Evolutionary conservation across 2,329 filamentous ascomycete species (phyloP), one percentile per base, ranked within the genome.

Genomic region (Escovopsis sp.): DNA sequence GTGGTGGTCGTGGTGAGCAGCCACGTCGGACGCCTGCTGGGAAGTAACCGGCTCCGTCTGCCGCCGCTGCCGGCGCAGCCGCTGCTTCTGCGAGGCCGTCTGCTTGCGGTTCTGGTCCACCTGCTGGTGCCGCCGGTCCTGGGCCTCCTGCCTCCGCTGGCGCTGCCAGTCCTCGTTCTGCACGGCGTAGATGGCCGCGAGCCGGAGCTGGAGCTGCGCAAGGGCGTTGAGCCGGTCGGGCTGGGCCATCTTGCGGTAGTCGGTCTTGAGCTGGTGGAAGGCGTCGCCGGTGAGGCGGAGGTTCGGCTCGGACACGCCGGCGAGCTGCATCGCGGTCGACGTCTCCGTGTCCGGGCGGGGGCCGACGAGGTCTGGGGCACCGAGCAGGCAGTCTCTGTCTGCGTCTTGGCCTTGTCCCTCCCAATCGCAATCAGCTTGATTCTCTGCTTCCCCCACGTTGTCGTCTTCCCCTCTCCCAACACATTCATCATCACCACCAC

Each of bases 141-240:
- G 55, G 4, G 52, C 51, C 8, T 60, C 57, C 33, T 56, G 53
- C 14, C 60, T 50, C 35, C 50, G 48, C 34, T 59, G 55, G 10
- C 60, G 52, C 41, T 63, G 60, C 33, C 56, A 40, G 28, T 62
- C 60, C 40, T 63, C 60, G 39, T 62, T 63, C 33, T 63, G 59
- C 2, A 63, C 51, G 10, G 60, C 60, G 35, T 62, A 63, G 11
- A 63, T 60, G 31, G 60, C 60, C 7, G 60, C 60, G 16, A 63
- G 52, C 12, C 60, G 49, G 11, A 63, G 49, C 38, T 63, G 60
- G 14, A 63, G 41, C 38, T 60, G 56, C 5, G 60, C 55, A 2
- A 63, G 46, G 9, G 52, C 51, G 14, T 53, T 52, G 3, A 62
- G 39, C 5, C 60, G 55, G 8, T 63, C 58, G 1, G 55, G 46